Evolutionary conservation across 2,329 filamentous ascomycete genomes (phyloP).

Genomic region (Calycina marina): DNA sequence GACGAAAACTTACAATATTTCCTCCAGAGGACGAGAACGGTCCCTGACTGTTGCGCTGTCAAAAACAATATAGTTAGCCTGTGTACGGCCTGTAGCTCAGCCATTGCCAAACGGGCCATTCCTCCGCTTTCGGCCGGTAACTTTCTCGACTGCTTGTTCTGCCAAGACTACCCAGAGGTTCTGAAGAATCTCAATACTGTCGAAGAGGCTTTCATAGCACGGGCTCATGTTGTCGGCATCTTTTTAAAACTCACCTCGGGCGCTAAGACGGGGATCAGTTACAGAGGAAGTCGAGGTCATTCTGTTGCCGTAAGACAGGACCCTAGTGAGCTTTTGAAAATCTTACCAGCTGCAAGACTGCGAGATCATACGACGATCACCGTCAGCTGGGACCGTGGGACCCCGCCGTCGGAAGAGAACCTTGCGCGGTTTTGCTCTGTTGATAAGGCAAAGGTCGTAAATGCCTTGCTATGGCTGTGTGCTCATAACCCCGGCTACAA

Average conservation of each 20-base stretch:
- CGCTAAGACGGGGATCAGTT: constrained; percentile 3
- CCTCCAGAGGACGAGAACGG: constrained; percentile 3
- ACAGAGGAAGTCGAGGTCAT: constrained; percentile 5
- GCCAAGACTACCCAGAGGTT: constrained; percentile 5
- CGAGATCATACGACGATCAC: constrained; percentile 4
- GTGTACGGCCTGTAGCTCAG: constrained; percentile 4
- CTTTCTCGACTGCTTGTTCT: constrained; percentile 6
- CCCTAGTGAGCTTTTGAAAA: constrained; percentile 3
- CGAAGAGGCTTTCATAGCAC: constrained; percentile 6
- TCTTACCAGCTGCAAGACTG: constrained; percentile 3
- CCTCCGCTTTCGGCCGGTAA: constrained; percentile 5
- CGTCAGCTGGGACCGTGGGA: constrained; percentile 3
- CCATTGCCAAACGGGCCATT: constrained; percentile 5
- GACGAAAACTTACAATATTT: constrained; percentile 3
- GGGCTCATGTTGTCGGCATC: constrained; percentile 4
- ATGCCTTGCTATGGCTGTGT: constrained; percentile 7
- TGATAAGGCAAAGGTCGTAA: constrained; percentile 4
- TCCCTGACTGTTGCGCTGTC: constrained; percentile 5
- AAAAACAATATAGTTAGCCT: constrained; percentile 4
- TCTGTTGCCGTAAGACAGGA: constrained; percentile 6
- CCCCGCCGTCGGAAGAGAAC: constrained; percentile 3
- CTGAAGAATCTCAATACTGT: constrained; percentile 6
- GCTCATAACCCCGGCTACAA: constrained; percentile 6
- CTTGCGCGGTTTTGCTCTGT: constrained; percentile 3
- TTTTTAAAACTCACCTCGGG: constrained; percentile 5